These are phyloP conservation scores for Saposhnikovia divaricata DNA, from an alignment of 129 eudicot species.

Conservation along the genomic window DNA sequence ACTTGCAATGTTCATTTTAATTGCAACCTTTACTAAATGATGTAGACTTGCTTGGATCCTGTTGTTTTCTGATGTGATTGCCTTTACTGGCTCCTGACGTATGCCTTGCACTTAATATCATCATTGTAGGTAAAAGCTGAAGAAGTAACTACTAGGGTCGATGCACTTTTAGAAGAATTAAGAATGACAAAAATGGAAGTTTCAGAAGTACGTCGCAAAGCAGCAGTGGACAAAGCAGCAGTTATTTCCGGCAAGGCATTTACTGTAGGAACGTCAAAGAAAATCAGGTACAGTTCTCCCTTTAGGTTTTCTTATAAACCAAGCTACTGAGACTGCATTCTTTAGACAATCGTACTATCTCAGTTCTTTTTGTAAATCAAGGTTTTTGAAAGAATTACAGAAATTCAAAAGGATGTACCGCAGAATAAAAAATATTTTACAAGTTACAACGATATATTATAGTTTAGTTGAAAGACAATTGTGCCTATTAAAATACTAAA, in stretches of 20 bases:
- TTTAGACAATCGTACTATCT: neutral
- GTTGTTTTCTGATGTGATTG: neutral
- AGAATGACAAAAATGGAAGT: constrained; percentile 64
- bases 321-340: neutral
- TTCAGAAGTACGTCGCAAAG: constrained; percentile 68
- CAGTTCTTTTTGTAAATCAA: neutral
- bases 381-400: neutral
- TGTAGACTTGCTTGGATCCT: constrained; percentile 2
- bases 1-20: neutral
- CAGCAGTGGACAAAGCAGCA: constrained; percentile 83
- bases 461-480: neutral
- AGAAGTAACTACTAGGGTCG: constrained; percentile 75
- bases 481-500: neutral
- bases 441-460: neutral
- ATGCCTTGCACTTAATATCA: neutral
- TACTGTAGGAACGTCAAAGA: constrained; percentile 49
- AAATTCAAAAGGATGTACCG: neutral
- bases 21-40: constrained; percentile 1
- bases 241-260: constrained; percentile 42
- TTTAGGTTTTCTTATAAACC: neutral
- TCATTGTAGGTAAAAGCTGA: constrained; percentile 74
- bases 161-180: constrained; percentile 64
- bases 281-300: constrained; percentile 36
- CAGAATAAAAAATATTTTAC: neutral
- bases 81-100: neutral